Percentiles rank a stretch among this genome's conserved stretches.
These are phyloP conservation scores for Daldinia grandis DNA, from an alignment of 495 filamentous ascomycete species.

Conservation along the genomic window DNA sequence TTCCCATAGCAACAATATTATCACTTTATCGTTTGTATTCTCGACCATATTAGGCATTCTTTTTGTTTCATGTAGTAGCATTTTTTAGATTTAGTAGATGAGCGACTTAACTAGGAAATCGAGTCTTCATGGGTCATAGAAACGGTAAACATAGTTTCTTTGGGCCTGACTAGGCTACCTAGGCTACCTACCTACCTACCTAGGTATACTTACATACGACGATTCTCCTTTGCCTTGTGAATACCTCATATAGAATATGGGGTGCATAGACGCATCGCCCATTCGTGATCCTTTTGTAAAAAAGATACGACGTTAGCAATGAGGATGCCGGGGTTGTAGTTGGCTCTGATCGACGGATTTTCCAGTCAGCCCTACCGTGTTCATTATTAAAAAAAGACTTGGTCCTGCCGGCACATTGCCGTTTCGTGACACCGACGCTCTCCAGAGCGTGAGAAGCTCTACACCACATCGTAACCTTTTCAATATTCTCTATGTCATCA, in stretches of 20 bases:
- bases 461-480: conserved; percentile 2
- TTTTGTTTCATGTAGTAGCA: conserved; percentile 3
- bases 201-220: too few species aligned
- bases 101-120: background rate
- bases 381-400: conserved; percentile 6
- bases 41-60: conserved; percentile 5
- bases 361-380: conserved; percentile 29
- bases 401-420: conserved; percentile 4
- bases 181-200: too few species aligned
- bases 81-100: conserved; percentile 1
- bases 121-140: background rate
- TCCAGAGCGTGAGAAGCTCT: conserved; percentile 2
- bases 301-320: background rate
- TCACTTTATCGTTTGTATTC: conserved; percentile 17
- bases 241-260: background rate
- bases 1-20: conserved; percentile 23
- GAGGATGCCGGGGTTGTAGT: background rate
- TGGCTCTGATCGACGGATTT: conserved; percentile 5
- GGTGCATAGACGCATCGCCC: conserved; percentile 16
- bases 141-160: background rate
- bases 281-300: conserved; percentile 14
- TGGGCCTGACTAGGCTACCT: background rate
- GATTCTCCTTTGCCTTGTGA: background rate
- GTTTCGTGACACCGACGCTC: background rate
- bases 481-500: conserved; percentile 22